These are phyloP conservation scores for Coffea canephora DNA, from an alignment of 257 asterid genomes.

Conservation along the genomic window DNA sequence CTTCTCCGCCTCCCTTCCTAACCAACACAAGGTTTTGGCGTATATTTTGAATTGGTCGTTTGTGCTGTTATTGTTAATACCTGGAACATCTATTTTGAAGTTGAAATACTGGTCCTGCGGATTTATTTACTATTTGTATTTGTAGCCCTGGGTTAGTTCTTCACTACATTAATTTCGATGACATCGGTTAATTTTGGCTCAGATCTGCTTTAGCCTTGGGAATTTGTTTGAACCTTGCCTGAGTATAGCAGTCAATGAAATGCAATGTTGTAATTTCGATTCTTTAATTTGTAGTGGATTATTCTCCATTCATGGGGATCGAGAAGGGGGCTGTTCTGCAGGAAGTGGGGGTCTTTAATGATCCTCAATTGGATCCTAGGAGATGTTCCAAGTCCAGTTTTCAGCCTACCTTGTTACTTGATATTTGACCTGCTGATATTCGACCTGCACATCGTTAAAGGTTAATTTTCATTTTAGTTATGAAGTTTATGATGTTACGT, in stretches of 20 bases:
- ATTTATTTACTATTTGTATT: neutral
- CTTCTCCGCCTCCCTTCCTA: neutral
- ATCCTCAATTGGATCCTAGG: conserved; percentile 95
- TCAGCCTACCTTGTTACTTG: neutral
- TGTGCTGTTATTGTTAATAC: neutral
- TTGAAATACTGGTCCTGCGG: neutral
- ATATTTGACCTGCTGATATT: neutral
- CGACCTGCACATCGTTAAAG: no score
- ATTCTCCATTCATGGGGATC: conserved; percentile 91
- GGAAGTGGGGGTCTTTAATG: conserved; percentile 96
- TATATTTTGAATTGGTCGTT: neutral
- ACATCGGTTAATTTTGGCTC: neutral
- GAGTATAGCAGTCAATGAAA: neutral
- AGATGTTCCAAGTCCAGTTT: conserved; percentile 82
- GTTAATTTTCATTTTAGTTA: no score
- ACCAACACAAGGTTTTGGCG: neutral
- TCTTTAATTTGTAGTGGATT: conserved; percentile 52
- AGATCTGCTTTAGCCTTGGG: conserved; percentile 6
- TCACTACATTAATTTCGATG: neutral
- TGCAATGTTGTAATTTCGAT: neutral
- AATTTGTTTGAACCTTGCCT: neutral
- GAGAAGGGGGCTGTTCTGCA: conserved; percentile 99
- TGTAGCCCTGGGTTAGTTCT: no score
- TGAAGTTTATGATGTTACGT: no score
- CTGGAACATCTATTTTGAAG: neutral